phyloP scores from a whole-genome alignment of 805 yeast genomes.

The Spathaspora hagerdaliae region DNA sequence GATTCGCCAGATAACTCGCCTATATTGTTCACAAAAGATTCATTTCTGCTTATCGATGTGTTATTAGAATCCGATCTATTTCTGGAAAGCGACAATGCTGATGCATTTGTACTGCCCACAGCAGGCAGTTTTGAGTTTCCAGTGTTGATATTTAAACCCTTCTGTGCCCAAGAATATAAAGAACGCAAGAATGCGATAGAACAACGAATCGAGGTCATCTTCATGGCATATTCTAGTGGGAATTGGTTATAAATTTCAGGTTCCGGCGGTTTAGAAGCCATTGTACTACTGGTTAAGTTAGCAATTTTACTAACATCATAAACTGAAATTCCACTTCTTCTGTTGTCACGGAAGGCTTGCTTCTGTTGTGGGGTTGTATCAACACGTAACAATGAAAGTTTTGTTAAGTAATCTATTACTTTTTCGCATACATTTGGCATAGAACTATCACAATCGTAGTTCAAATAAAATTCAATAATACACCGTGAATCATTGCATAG shows the following conservation, averaged over 20 bases:
- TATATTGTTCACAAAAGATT: slow-evolving; percentile 11
- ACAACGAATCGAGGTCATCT: slow-evolving; percentile 74
- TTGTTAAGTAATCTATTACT: slow-evolving; percentile 73
- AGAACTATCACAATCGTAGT: slow-evolving; percentile 87
- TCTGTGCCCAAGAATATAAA: slow-evolving; percentile 81
- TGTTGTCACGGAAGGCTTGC: slow-evolving; percentile 39
- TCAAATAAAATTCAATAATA: slow-evolving; percentile 85
- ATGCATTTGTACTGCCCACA: slow-evolving; percentile 6
- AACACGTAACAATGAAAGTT: slow-evolving; percentile 63
- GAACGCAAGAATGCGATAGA: slow-evolving; percentile 81
- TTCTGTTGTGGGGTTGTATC: slow-evolving; percentile 70
- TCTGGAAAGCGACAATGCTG: slow-evolving; percentile 14
- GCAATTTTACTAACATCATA: slow-evolving; percentile 75
- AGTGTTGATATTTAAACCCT: slow-evolving; percentile 25
- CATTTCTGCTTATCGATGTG: slow-evolving; percentile 20
- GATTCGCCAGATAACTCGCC: slow-evolving; percentile 24
- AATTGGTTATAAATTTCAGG: slow-evolving; percentile 50
- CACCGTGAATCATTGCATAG: slow-evolving; percentile 86
- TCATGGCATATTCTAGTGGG: slow-evolving; percentile 81
- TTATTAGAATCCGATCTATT: slow-evolving; percentile 28
- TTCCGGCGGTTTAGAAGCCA: slow-evolving; percentile 53
- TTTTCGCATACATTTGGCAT: slow-evolving; percentile 85
- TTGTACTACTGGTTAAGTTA: slow-evolving; percentile 64
- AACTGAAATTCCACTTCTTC: slow-evolving; percentile 57
- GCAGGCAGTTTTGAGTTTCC: neutral